Evolutionary conservation across 768 basidiomycete genomes (phyloP).

Genomic region (Rhodotorula paludigena): DNA sequence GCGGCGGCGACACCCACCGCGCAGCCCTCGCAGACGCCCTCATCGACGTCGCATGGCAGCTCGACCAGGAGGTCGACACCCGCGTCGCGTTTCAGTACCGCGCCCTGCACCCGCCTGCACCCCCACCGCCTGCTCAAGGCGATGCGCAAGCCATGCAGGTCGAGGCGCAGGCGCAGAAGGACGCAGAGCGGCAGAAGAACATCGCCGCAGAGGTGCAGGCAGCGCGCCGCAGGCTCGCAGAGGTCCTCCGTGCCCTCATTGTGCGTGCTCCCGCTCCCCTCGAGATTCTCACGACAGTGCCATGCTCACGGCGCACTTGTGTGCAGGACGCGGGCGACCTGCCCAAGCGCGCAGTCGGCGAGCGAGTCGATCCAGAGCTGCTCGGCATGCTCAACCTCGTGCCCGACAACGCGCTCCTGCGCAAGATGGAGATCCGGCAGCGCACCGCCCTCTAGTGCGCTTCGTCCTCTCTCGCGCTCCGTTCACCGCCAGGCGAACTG

Average conservation of each 20-base stretch:
- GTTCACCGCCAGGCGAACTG: not conserved
- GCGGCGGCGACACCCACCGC: not conserved
- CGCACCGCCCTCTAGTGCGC: constrained; percentile 37
- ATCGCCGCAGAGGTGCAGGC: constrained; percentile 62
- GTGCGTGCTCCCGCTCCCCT: not conserved
- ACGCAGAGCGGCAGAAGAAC: constrained; percentile 51
- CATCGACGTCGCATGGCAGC: constrained; percentile 74
- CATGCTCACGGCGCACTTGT: too few species aligned
- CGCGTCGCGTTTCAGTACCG: too few species aligned
- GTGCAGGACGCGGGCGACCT: constrained; percentile 61
- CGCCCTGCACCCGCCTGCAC: constrained; percentile 35
- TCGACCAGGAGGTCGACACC: constrained; percentile 73
- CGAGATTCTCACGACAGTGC: not conserved
- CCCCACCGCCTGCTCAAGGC: not conserved
- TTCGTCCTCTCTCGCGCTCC: too few species aligned
- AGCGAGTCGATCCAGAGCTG: constrained; percentile 65
- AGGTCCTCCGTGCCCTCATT: constrained; percentile 58
- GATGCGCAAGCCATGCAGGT: constrained; percentile 46
- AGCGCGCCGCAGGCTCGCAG: constrained; percentile 58
- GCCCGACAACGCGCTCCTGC: not conserved
- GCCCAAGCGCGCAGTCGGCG: constrained; percentile 60
- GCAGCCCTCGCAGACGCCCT: constrained; percentile 60
- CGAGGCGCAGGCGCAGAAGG: constrained; percentile 36
- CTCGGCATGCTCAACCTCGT: constrained; percentile 55
- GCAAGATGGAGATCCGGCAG: constrained; percentile 25